Conservation (phyloP, 2,329 filamentous ascomycete species). For the Neocatenulostroma microsporum region DNA sequence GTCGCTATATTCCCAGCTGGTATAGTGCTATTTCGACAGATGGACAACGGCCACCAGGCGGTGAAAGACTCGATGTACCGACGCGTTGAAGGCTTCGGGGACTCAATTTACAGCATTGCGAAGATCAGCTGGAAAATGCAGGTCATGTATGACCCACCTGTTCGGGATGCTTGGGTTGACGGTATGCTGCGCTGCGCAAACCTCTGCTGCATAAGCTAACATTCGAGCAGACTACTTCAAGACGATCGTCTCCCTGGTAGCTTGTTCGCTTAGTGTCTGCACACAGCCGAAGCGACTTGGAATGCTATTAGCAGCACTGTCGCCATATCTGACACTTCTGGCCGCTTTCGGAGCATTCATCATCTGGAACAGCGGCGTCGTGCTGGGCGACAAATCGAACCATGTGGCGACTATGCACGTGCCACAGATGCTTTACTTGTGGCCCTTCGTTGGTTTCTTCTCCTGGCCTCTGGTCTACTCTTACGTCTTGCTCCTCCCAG, state of each 20-base stretch:
- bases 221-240: slow-evolving; percentile 39
- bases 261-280: slow-evolving; percentile 46
- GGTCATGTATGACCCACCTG: slow-evolving; percentile 44
- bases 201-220: neutral
- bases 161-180: slow-evolving; percentile 41
- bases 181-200: slow-evolving; percentile 30
- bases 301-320: slow-evolving; percentile 13
- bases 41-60: slow-evolving; percentile 45
- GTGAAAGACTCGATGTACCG: slow-evolving; percentile 25
- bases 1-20: slow-evolving; percentile 67
- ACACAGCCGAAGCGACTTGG: slow-evolving; percentile 19
- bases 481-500: slow-evolving; percentile 35
- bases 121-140: slow-evolving; percentile 33
- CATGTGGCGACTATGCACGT: slow-evolving; percentile 84
- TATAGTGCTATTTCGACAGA: slow-evolving; percentile 40
- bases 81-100: slow-evolving; percentile 24
- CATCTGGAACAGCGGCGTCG: slow-evolving; percentile 80
- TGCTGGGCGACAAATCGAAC: slow-evolving; percentile 90
- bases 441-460: slow-evolving; percentile 84
- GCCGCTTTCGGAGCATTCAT: slow-evolving; percentile 66
- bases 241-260: slow-evolving; percentile 54
- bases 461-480: slow-evolving; percentile 68
- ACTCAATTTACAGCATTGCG: slow-evolving; percentile 19
- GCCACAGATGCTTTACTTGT: slow-evolving; percentile 91
- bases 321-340: slow-evolving; percentile 55